Evolutionary conservation across 2,329 filamentous ascomycete species (phyloP), one percentile per base, ranked within the genome.

Genomic region (Trichoderma sp.): DNA sequence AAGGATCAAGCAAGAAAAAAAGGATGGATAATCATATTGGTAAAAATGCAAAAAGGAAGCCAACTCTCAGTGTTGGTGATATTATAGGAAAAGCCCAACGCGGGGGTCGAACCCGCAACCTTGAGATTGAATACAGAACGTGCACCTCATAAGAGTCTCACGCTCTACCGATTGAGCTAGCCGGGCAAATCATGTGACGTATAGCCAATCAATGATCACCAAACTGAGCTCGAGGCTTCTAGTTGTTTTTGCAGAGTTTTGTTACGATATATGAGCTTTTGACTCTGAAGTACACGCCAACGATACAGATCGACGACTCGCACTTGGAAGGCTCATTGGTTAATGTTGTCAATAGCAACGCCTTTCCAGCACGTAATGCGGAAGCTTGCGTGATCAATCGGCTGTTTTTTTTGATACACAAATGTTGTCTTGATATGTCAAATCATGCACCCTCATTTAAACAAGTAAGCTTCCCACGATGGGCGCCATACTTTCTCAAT

Each of bases 61-160:
- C 1, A 26, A 18, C n/a, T 10, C n/a, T 10, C 24, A 43, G 30
- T 56, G 39, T 26, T 49, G 43, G 26, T 32, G 24, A 37, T 75
- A 5, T 43, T 43, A 78, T 79, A 79, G 77, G 77, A 79, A 79
- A 46, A 80, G 78, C 76, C 78, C 78, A 76, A 79, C 77, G 78
- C 77, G 78, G 78, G 78, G 79, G 78, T 84, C 82, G 83, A 85
- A 86, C 85, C 82, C 82, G 81, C 82, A 85, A 81, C 82, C 83
- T 85, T 84, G 81, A 85, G 83, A 84, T 85, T 61, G 49, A 49
- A 37, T 43, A 51, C 58, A 39, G 34, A 68, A 68, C 54, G 63
- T 68, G 65, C 59, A 66, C 63, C 71, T 72, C 70, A 10, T 86
- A 85, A 86, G 88, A 90, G 88, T 89, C 87, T 89, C 84, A 89